These are phyloP conservation scores for Trichoderma aggressivum DNA, from an alignment of 2,329 filamentous ascomycete species.

Conservation along the genomic window DNA sequence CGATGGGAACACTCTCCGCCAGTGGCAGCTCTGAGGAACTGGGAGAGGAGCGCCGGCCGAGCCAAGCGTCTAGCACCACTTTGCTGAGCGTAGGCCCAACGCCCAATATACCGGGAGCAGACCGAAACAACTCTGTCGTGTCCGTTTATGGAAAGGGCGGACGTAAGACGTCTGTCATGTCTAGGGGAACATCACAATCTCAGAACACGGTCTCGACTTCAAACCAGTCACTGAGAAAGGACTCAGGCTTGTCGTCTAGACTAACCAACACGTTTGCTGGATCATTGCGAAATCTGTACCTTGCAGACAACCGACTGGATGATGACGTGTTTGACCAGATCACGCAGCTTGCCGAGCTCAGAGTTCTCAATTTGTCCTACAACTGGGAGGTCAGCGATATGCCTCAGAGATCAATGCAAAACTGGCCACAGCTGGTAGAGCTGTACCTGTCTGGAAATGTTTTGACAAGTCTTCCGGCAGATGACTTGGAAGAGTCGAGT, in stretches of 20 bases:
- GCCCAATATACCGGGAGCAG: constrained; percentile 55
- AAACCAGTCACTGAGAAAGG: constrained; percentile 67
- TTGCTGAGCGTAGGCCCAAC: constrained; percentile 73
- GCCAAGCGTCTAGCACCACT: constrained; percentile 70
- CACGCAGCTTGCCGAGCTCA: constrained; percentile 74
- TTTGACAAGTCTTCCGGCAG: constrained; percentile 82
- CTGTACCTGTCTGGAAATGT: constrained; percentile 95
- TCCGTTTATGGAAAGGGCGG: constrained; percentile 75
- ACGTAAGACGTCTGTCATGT: constrained; percentile 82
- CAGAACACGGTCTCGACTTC: constrained; percentile 47
- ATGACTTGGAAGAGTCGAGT: constrained; percentile 88
- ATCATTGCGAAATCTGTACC: constrained; percentile 76
- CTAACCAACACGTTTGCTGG: constrained; percentile 83
- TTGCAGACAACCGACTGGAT: constrained; percentile 91
- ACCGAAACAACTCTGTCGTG: constrained; percentile 79
- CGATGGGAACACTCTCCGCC: constrained; percentile 45
- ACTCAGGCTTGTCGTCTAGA: constrained; percentile 79
- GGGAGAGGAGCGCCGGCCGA: constrained; percentile 67
- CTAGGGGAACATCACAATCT: constrained; percentile 49
- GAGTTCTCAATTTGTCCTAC: constrained; percentile 89
- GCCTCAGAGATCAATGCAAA: constrained; percentile 80
- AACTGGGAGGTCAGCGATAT: constrained; percentile 86
- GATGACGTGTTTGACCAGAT: constrained; percentile 96
- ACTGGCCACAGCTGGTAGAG: constrained; percentile 86
- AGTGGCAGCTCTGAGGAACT: constrained; percentile 78